These are phyloP conservation scores for Taphrina populina DNA, from an alignment of 1,139 yeast species.

Conservation along the genomic window DNA sequence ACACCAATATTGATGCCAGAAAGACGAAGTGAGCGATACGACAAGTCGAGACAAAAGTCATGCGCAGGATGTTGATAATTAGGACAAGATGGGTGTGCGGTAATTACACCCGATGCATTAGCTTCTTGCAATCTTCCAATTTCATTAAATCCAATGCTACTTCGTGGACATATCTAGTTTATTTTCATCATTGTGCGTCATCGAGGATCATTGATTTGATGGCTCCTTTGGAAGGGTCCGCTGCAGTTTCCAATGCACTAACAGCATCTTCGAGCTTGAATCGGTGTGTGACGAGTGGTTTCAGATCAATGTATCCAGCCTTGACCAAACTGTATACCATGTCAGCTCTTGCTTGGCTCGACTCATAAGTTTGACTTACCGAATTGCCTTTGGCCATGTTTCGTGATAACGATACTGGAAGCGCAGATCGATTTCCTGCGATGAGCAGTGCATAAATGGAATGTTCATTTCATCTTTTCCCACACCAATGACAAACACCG, in stretches of 20 bases:
- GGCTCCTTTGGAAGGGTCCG: conserved; percentile 41
- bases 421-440: conserved; percentile 64
- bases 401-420: conserved; percentile 82
- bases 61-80: no score
- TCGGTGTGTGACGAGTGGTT: conserved; percentile 63
- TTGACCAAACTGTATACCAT: no score
- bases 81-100: no score
- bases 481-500: conserved; percentile 68
- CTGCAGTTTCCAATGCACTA: conserved; percentile 63
- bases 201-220: conserved; percentile 44
- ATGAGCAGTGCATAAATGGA: conserved; percentile 67
- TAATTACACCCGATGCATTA: no score
- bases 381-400: conserved; percentile 70
- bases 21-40: no score
- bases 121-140: no score
- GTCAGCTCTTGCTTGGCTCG: no score
- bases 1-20: no score
- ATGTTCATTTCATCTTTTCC: conserved; percentile 60
- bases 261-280: conserved; percentile 64
- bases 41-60: no score
- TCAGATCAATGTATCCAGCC: conserved; percentile 56
- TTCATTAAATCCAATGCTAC: no score
- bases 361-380: no score
- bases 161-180: no score
- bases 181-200: conserved; percentile 34